These are phyloP conservation scores for Aureobasidium musti DNA, from an alignment of 2,329 filamentous ascomycete species.

Conservation along the genomic window DNA sequence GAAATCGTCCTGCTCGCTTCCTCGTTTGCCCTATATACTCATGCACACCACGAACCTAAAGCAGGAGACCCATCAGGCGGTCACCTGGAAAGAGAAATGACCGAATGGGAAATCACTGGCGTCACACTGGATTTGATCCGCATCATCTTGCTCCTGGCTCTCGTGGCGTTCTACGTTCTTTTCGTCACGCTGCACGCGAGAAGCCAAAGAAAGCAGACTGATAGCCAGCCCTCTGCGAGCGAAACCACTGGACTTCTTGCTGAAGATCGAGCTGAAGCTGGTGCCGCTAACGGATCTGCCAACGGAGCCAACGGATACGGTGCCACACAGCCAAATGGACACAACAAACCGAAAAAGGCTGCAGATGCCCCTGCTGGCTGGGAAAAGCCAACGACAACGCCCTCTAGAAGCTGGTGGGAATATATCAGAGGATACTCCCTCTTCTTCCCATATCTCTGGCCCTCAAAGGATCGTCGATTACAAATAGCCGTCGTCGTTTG, in stretches of 20 bases:
- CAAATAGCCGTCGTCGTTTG: conserved; percentile 80
- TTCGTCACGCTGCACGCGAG: conserved; percentile 50
- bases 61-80: conserved; percentile 50
- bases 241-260: conserved; percentile 67
- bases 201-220: conserved; percentile 45
- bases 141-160: conserved; percentile 63
- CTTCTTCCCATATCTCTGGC: conserved; percentile 97
- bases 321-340: conserved; percentile 48
- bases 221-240: conserved; percentile 48
- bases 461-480: conserved; percentile 72
- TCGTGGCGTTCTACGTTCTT: conserved; percentile 61
- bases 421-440: conserved; percentile 89
- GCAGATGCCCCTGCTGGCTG: conserved; percentile 65
- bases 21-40: conserved; percentile 68
- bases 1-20: conserved; percentile 72
- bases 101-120: conserved; percentile 65
- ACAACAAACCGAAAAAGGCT: conserved; percentile 44
- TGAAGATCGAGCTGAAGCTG: conserved; percentile 49
- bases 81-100: conserved; percentile 46
- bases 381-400: conserved; percentile 83
- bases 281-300: conserved; percentile 46
- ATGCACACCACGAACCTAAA: conserved; percentile 64
- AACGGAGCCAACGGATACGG: conserved; percentile 56
- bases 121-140: conserved; percentile 68
- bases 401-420: conserved; percentile 92